A percentile compares a stretch with the other conserved stretches of the same genome.
phyloP scores from a whole-genome alignment of 116 monocot species.

The Cymodocea nodosa region DNA sequence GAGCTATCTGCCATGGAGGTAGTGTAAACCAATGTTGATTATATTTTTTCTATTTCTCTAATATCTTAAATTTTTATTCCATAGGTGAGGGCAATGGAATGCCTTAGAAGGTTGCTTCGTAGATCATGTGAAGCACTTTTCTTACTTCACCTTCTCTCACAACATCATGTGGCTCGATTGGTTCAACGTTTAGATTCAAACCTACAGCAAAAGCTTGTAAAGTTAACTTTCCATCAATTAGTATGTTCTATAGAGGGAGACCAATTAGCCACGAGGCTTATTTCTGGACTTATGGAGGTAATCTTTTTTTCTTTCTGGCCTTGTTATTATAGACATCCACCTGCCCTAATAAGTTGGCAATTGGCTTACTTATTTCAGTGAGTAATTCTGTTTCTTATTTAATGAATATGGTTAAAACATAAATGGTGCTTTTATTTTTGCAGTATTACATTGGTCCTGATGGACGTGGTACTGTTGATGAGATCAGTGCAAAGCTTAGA shows the following conservation, averaged over 20 bases:
- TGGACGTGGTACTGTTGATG: constrained; percentile 83
- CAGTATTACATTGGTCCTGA: constrained; percentile 90
- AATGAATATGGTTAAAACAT: not conserved
- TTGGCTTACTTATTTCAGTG: too few relatives aligned
- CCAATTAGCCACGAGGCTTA: constrained; percentile 71
- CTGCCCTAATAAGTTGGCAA: not conserved
- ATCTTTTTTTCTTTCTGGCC: not conserved
- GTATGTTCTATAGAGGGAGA: constrained; percentile 96
- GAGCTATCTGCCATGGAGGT: constrained; percentile 99
- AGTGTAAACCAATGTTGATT: not conserved
- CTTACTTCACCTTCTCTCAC: constrained; percentile 80
- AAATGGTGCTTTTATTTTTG: not conserved
- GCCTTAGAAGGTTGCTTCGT: constrained; percentile 82
- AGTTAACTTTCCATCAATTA: constrained; percentile 84
- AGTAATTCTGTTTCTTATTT: too few relatives aligned
- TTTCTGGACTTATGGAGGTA: constrained; percentile 95
- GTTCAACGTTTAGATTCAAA: constrained; percentile 58
- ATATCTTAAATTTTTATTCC: not conserved
- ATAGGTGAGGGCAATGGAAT: constrained; percentile 96
- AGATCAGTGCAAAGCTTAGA: constrained; percentile 82
- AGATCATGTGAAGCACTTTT: constrained; percentile 95
- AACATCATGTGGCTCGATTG: constrained; percentile 72
- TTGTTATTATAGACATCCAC: not conserved
- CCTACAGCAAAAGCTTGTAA: constrained; percentile 42
- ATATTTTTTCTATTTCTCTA: not conserved